A percentile compares a stretch with the other conserved stretches of the same genome.
These are phyloP conservation scores for Paecilomyces formosus DNA, from an alignment of 2,329 filamentous ascomycete genomes.

Conservation along the genomic window DNA sequence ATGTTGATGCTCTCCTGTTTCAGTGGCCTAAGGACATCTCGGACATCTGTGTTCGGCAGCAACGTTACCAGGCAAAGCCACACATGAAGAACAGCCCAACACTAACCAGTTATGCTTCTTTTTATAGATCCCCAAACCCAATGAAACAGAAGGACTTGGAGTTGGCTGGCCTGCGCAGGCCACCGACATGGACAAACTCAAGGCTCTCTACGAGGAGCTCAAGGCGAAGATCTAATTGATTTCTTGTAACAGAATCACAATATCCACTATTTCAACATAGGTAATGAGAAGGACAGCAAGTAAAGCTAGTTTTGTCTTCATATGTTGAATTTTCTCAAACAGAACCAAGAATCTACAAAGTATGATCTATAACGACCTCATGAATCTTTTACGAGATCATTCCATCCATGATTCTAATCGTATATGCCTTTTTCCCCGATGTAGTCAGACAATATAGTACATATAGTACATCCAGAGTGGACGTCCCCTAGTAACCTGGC, in stretches of 20 bases:
- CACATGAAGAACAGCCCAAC: background rate
- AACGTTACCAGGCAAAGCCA: background rate
- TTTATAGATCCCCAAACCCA: slow-evolving; percentile 83
- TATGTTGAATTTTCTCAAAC: background rate
- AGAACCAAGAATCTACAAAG: too few relatives aligned
- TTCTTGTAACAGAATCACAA: background rate
- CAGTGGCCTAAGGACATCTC: background rate
- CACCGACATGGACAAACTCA: slow-evolving; percentile 74
- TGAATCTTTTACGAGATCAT: too few relatives aligned
- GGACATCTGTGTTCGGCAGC: background rate
- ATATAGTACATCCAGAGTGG: background rate
- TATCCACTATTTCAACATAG: background rate
- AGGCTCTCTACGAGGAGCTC: slow-evolving; percentile 71
- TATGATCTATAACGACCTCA: too few relatives aligned
- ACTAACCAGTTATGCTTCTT: background rate
- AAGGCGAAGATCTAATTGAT: slow-evolving; percentile 72
- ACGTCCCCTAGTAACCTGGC: too few relatives aligned
- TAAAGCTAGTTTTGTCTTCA: background rate
- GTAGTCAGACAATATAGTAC: background rate
- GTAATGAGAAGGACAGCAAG: background rate
- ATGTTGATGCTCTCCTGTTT: slow-evolving; percentile 21
- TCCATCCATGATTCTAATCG: too few relatives aligned
- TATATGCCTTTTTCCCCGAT: background rate
- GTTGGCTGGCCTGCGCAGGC: slow-evolving; percentile 71
- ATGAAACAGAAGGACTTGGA: slow-evolving; percentile 67